These are phyloP conservation scores for Neoboletus magnificus DNA, from an alignment of 768 basidiomycete species.

Conservation along the genomic window DNA sequence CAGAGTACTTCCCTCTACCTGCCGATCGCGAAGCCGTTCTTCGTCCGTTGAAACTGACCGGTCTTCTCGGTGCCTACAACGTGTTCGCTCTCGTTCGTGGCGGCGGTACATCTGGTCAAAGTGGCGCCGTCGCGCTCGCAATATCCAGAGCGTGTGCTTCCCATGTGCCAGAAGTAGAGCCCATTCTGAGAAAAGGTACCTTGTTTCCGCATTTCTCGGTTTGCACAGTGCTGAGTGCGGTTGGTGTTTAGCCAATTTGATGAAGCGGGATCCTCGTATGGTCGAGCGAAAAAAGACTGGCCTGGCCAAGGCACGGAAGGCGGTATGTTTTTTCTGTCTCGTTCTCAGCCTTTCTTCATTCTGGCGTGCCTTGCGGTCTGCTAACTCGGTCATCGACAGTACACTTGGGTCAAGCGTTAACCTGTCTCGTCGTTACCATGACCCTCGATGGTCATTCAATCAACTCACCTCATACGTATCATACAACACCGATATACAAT, in stretches of 20 bases:
- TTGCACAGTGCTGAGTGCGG: not conserved
- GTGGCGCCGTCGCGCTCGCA: constrained; percentile 79
- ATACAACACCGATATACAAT: not conserved
- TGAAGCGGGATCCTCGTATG: constrained; percentile 93
- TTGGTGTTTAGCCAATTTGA: constrained; percentile 61
- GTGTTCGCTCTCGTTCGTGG: constrained; percentile 72
- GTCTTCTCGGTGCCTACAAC: constrained; percentile 82
- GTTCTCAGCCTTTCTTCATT: not conserved
- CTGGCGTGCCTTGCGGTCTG: not conserved
- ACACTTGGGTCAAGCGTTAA: constrained; percentile 96
- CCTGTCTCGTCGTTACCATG: not conserved
- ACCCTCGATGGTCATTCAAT: not conserved
- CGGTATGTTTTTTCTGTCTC: constrained; percentile 49
- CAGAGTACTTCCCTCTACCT: constrained; percentile 71
- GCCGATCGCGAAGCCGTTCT: constrained; percentile 79
- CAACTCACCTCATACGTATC: not conserved
- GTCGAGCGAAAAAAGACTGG: constrained; percentile 99
- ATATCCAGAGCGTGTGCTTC: constrained; percentile 72
- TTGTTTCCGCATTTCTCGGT: not conserved
- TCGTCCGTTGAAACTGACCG: constrained; percentile 80
- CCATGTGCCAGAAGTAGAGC: constrained; percentile 63
- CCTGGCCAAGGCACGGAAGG: constrained; percentile 86
- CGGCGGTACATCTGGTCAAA: constrained; percentile 89
- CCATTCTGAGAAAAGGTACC: constrained; percentile 68
- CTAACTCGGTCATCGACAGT: constrained; percentile 42